These are phyloP conservation scores for Auxenochlorella protothecoides DNA, from an alignment of 139 green algal species.

Conservation along the genomic window DNA sequence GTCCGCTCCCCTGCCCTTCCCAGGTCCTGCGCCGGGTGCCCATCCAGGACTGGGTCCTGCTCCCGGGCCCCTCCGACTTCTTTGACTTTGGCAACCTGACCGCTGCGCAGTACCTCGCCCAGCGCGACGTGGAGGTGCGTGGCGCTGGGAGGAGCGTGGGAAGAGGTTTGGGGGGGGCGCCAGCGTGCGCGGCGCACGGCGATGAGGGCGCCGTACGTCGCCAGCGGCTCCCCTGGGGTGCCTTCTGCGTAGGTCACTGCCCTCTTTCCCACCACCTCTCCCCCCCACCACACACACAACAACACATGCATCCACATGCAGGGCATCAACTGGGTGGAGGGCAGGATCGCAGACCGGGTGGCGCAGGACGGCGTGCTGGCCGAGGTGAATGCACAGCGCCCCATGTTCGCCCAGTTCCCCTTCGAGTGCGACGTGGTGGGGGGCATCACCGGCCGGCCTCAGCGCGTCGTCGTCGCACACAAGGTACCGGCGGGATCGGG, in stretches of 20 bases:
- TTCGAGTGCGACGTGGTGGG: neutral
- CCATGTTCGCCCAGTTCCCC: slow-evolving; percentile 6
- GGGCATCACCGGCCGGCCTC: no score
- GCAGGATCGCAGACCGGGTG: neutral
- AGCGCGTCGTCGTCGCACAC: no score
- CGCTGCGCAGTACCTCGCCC: neutral
- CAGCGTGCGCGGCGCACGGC: no score
- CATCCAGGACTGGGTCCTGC: slow-evolving; percentile 15
- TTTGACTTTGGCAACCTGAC: neutral
- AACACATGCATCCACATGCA: neutral
- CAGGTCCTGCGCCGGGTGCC: slow-evolving; percentile 2
- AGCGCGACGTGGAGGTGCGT: neutral
- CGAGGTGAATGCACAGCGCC: neutral
- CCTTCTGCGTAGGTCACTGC: no score
- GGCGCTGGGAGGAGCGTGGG: neutral
- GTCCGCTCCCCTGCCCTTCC: no score
- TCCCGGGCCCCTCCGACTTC: slow-evolving; percentile 4
- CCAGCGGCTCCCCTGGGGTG: no score
- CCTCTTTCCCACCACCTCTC: no score
- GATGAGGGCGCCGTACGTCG: neutral
- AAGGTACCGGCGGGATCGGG: no score
- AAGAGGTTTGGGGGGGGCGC: no score
- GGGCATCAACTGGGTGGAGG: slow-evolving; percentile 7
- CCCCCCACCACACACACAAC: no score
- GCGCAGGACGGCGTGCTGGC: neutral